Evolutionary conservation across 2,329 filamentous ascomycete genomes (phyloP), one percentile per base, ranked within the genome.

Genomic region (Clarireedia paspali): DNA sequence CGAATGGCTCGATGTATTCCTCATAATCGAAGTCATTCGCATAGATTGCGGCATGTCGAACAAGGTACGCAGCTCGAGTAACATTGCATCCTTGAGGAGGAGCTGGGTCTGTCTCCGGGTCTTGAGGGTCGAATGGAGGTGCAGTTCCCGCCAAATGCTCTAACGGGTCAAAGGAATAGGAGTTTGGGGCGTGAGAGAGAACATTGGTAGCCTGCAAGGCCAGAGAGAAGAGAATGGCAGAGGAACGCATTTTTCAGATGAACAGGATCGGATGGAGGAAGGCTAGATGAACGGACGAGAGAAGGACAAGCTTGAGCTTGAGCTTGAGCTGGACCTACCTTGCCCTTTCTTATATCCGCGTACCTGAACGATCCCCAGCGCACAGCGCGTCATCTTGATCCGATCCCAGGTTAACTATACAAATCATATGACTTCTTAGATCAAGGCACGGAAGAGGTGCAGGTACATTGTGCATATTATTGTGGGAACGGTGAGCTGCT

Each of bases 21-120:
- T 78, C 76, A 60, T 74, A 78, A 59, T 78, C 76, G 62, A 77
- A 78, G 56, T 77, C 74, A 57, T 79, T 79, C 39, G 74, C 74
- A 58, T 75, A 77, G 59, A 79, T 78, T 38, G 76, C 75, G 1
- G 75, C 75, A 64, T 78, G 76, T 10, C 76, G 71, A 20, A 77
- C 70, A 6, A 78, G 72, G 59, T 77, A 77, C 5, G 76, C 71
- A 9, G 74, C 75, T 50, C 73, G 68, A 9, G 73, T 76, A 26
- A 78, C 74, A 60, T 76, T 74, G 70, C 76, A 79, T 4, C 76
- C 76, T 66, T 76, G 74, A 9, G 76, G 74, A 36, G 75, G 71
- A 47, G 71, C 67, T 1, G 75, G 76, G 57, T 77, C 73, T 53
- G 74, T 71, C 38, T 72, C 68, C 34, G 75, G 75, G 55, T 75